Conservation (phyloP, 169 alveolate species). For the Cryptosporidium parvum region DNA sequence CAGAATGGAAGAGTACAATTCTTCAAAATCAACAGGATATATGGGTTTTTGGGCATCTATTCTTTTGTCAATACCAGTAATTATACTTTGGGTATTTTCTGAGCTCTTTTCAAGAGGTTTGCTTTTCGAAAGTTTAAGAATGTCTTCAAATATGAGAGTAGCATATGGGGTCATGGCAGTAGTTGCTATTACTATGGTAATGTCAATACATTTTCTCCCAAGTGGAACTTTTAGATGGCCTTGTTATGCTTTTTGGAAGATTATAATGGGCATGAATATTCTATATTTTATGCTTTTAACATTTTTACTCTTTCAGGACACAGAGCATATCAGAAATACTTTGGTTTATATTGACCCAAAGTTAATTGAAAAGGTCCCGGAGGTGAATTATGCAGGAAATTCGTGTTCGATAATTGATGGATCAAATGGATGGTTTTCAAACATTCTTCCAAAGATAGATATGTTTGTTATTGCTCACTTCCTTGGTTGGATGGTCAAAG, state of each 20-base stretch:
- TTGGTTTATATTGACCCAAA: slow-evolving; percentile 83
- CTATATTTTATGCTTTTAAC: slow-evolving; percentile 74
- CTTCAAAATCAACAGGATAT: neutral
- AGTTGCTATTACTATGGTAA: neutral
- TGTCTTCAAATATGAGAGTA: neutral
- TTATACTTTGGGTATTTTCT: slow-evolving; percentile 18
- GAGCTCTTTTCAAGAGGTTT: slow-evolving; percentile 10
- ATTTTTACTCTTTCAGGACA: slow-evolving; percentile 79
- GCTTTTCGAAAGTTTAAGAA: neutral
- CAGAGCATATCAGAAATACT: slow-evolving; percentile 68
- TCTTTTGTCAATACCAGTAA: slow-evolving; percentile 2
- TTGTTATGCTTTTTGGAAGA: slow-evolving; percentile 76
- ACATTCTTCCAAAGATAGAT: slow-evolving; percentile 82
- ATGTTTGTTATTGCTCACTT: slow-evolving; percentile 88
- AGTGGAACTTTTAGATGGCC: slow-evolving; percentile 78
- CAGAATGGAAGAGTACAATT: neutral
- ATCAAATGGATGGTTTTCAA: slow-evolving; percentile 29
- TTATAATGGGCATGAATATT: slow-evolving; percentile 72
- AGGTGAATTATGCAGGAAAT: slow-evolving; percentile 87
- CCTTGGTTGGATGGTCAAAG: slow-evolving; percentile 89
- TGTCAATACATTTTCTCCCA: slow-evolving; percentile 67
- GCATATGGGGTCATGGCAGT: slow-evolving; percentile 7
- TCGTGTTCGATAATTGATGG: slow-evolving; percentile 81
- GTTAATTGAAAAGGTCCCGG: slow-evolving; percentile 85
- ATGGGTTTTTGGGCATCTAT: neutral